Percentiles rank a stretch among this genome's conserved stretches.
These are phyloP conservation scores for Holtermannia corniformis DNA, from an alignment of 768 basidiomycete genomes.

Conservation along the genomic window DNA sequence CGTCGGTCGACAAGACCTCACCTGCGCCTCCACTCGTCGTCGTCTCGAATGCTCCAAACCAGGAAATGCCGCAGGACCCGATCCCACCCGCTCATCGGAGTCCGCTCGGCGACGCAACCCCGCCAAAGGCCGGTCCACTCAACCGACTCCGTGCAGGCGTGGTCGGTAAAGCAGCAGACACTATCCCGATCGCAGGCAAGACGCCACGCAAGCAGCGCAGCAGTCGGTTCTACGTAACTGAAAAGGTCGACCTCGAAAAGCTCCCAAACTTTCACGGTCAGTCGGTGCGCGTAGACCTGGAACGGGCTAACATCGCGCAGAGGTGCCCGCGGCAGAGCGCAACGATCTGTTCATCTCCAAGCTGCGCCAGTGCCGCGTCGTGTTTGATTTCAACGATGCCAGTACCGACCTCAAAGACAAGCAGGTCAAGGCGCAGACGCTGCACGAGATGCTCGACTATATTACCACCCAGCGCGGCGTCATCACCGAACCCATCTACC, in stretches of 20 bases:
- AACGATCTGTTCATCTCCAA: constrained; percentile 88
- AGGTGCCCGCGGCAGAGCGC: constrained; percentile 78
- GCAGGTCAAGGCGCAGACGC: constrained; percentile 94
- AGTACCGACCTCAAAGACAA: constrained; percentile 92
- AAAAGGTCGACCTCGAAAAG: constrained; percentile 84
- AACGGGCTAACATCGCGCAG: constrained; percentile 44
- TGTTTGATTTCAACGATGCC: constrained; percentile 98
- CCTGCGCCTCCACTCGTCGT: constrained; percentile 43
- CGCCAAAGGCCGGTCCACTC: constrained; percentile 42
- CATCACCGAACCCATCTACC: constrained; percentile 95
- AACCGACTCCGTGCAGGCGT: constrained; percentile 37
- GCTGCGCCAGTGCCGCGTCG: constrained; percentile 86
- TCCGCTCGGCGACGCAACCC: constrained; percentile 35
- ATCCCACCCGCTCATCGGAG: constrained; percentile 34
- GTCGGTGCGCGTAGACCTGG: constrained; percentile 14
- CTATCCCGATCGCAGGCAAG: constrained; percentile 90
- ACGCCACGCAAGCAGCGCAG: constrained; percentile 89
- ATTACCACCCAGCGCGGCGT: constrained; percentile 94
- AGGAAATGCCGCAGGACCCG: constrained; percentile 44
- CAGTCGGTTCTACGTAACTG: constrained; percentile 83
- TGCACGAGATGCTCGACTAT: constrained; percentile 98
- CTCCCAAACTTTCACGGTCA: constrained; percentile 65
- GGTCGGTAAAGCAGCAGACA: constrained; percentile 83
- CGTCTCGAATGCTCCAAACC: constrained; percentile 38
- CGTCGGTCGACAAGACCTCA: constrained; percentile 41